Evolutionary conservation across 2,329 filamentous ascomycete genomes (phyloP).

Genomic region (Huntiella omanensis): DNA sequence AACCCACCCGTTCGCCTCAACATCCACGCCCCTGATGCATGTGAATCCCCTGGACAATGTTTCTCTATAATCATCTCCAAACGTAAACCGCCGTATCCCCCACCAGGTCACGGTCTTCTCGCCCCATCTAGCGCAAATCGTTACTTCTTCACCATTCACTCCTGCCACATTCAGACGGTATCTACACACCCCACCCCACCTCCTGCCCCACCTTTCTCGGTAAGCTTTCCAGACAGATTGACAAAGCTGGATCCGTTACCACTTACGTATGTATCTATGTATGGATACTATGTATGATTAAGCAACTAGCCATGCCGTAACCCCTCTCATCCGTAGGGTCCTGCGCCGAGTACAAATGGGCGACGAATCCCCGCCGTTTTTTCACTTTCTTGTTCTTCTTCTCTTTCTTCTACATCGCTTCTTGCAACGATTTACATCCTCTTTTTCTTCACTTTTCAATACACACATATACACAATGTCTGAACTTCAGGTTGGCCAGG

Average conservation of each 20-base stretch:
- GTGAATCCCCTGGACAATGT: too few species aligned
- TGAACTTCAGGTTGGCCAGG: slow-evolving; percentile 61
- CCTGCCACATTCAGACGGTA: too few species aligned
- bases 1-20: too few species aligned
- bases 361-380: neutral
- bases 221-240: neutral
- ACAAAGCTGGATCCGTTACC: neutral
- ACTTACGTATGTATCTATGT: too few species aligned
- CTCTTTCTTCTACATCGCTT: neutral
- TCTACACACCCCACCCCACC: too few species aligned
- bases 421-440: neutral
- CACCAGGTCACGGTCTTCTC: too few species aligned
- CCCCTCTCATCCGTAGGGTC: neutral
- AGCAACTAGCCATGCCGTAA: neutral
- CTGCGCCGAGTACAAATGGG: neutral
- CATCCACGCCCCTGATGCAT: too few species aligned
- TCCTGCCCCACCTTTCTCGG: neutral
- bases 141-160: neutral
- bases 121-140: neutral
- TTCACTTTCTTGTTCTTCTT: neutral
- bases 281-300: neutral
- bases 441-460: slow-evolving; percentile 1
- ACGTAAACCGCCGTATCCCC: too few species aligned
- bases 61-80: too few species aligned
- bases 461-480: slow-evolving; percentile 24